Conservation (phyloP, 352 stramenopile species). For the Pythium dissotocum region DNA sequence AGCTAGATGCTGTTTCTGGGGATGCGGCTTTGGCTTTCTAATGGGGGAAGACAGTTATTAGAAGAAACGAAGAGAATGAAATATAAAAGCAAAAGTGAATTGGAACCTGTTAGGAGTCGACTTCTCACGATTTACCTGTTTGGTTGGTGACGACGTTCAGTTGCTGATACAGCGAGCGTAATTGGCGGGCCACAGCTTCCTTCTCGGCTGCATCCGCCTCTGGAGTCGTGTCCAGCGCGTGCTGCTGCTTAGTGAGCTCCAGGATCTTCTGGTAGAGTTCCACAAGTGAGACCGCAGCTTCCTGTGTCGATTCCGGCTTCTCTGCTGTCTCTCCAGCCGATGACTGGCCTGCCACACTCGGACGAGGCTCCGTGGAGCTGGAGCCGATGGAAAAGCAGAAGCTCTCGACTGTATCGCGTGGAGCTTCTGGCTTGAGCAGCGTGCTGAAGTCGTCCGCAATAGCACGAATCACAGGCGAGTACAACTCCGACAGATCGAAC, state of each 20-base stretch:
- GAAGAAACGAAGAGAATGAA: constrained; percentile 2
- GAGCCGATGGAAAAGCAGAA: constrained; percentile 2
- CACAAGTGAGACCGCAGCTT: constrained; percentile 45
- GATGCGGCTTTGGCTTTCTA: constrained; percentile 28
- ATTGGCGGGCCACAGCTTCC: constrained; percentile 33
- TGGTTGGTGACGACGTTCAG: background rate
- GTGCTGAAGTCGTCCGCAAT: constrained; percentile 3
- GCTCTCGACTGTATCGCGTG: background rate
- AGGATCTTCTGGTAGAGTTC: constrained; percentile 66
- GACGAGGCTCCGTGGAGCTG: background rate
- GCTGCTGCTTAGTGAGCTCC: constrained; percentile 59
- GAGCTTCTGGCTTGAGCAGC: constrained; percentile 1
- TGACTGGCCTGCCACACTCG: background rate
- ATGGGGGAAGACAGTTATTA: background rate
- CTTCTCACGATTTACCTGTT: background rate
- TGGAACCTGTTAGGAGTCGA: background rate
- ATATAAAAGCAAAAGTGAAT: constrained; percentile 1
- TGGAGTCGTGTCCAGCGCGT: constrained; percentile 44
- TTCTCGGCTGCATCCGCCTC: constrained; percentile 38
- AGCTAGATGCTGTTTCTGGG: constrained; percentile 42
- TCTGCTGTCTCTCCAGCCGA: background rate
- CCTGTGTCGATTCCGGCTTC: background rate
- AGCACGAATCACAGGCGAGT: background rate
- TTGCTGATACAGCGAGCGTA: constrained; percentile 3
- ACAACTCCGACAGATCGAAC: background rate